Evolutionary conservation across 2,329 filamentous ascomycete genomes (phyloP), one percentile per base, ranked within the genome.

Genomic region (Aspergillus bombycis): DNA sequence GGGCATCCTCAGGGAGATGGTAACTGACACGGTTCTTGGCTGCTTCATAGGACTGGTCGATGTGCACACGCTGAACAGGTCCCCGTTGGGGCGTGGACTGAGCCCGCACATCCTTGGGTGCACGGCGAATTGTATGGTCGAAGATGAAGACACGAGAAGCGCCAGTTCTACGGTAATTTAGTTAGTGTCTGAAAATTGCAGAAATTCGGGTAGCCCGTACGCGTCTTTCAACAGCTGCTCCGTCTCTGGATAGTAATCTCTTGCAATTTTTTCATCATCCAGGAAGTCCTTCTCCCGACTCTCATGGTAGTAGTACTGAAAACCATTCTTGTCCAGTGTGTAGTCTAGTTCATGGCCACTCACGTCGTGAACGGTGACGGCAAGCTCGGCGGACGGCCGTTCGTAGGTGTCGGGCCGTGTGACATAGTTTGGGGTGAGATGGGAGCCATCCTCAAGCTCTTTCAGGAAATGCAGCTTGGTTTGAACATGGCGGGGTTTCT

Each of bases 1-100:
- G 70, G 0, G 81, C 81, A 60, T 83, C 81, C 5, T 78, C 74
- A 1, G 78, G 77, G 9, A 84, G 74, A 41, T 84, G 79, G 66
- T 81, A 75, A 2, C 71, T 62, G 7, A 84, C 81, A 16, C 82
- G 79, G 28, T 74, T 71, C 10, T 77, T 77, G 2, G 79, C 75
- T 0, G 81, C 82, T 34, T 75, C 69, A 66, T 81, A 80, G 54
- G 81, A 82, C 65, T 84, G 83, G 65, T 84, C 82, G 71, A 83
- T 83, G 67, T 84, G 82, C 2, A 84, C 82, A n/a, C 82, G 77
- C 62, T 81, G 80, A 1, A 84, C 82, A 2, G 82, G 82, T 7
- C 80, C 78, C 38, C 82, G 79, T 16, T 70, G 59, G 58, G 77
- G 74, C 10, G 67, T 65, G 1, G 74, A 76, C 11, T 73, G 71